Evolutionary conservation across 2,329 filamentous ascomycete genomes (phyloP), one percentile per base, ranked within the genome.

Genomic region (Alternaria triticina): DNA sequence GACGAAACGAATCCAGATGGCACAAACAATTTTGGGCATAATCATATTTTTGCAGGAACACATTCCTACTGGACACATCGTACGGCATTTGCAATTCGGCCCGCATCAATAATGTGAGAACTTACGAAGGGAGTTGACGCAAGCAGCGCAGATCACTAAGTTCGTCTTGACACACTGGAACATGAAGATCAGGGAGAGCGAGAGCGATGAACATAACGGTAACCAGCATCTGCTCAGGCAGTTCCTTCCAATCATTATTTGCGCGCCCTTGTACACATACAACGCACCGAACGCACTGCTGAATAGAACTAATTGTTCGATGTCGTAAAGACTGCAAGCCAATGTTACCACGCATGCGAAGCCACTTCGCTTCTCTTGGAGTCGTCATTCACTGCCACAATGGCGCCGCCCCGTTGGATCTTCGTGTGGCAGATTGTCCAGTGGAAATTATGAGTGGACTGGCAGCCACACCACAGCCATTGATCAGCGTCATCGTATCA

Each of bases 401-500:
- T 52, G 30, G 49, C 30, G 30, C 49, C 28, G 49, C 30, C 43
- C 30, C 28, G 51, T 56, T 27, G n/a, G 52, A 50, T 30, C 12
- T 52, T 58, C 46, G n/a, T 45, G 17, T 58, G 54, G 54, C 46
- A 52, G 27, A 22, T 52, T 45, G n/a, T 12, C n/a, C 11, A 40
- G 30, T 27, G 49, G 56, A 62, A 57, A 63, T 63, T 55, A 50
- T 52, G 33, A 63, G 61, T 60, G 61, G 61, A 59, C 36, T 44
- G n/a, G 40, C 46, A 62, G 59, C 59, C 55, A 62, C 59, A 59
- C 33, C 60, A 28, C 56, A 59, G 60, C 60, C 60, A 62, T 57
- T 50, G 36, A 44, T 28, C 17, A 36, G 51, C 57, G 61, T 63
- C 61, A 63, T 54, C 33, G 40, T 20, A 22, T 43, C 12, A 27